Evolutionary conservation across 108 stramenopile genomes (phyloP).

Genomic region (Skeletonema costatum): DNA sequence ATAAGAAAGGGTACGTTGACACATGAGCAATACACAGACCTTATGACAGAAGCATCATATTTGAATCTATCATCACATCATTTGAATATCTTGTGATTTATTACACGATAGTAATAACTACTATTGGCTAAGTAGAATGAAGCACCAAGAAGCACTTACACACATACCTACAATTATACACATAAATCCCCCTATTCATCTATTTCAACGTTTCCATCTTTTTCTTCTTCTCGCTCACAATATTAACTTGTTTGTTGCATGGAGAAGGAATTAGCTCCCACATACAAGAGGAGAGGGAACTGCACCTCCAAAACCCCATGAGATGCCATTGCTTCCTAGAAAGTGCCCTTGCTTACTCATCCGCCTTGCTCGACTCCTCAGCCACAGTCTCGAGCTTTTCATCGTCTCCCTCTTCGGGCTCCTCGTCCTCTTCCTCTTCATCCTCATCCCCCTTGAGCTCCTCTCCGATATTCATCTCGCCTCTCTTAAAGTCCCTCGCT

Average conservation of each 20-base stretch:
- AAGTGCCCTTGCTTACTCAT: not conserved
- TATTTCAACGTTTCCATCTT: not conserved
- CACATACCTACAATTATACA: not conserved
- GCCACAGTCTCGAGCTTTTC: constrained; percentile 2
- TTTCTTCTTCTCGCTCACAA: not conserved
- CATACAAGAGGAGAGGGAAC: not conserved
- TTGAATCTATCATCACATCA: not conserved
- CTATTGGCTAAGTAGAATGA: not conserved
- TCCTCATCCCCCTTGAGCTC: constrained; percentile 20
- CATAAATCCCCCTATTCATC: not conserved
- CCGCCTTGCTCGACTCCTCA: not conserved
- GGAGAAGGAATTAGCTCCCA: not conserved
- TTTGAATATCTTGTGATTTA: not conserved
- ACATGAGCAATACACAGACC: too few species aligned
- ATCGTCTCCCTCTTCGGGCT: not conserved
- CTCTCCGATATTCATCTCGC: constrained; percentile 33
- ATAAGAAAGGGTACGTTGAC: too few species aligned
- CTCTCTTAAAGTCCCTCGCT: constrained; percentile 41
- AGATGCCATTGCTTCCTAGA: not conserved
- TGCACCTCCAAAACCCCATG: not conserved
- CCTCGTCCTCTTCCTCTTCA: constrained; percentile 26
- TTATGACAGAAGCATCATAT: not conserved
- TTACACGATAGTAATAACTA: not conserved
- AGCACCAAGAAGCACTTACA: not conserved
- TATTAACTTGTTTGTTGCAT: not conserved